These are phyloP conservation scores for Colletotrichum filicis DNA, from an alignment of 2,329 filamentous ascomycete genomes.

Conservation along the genomic window DNA sequence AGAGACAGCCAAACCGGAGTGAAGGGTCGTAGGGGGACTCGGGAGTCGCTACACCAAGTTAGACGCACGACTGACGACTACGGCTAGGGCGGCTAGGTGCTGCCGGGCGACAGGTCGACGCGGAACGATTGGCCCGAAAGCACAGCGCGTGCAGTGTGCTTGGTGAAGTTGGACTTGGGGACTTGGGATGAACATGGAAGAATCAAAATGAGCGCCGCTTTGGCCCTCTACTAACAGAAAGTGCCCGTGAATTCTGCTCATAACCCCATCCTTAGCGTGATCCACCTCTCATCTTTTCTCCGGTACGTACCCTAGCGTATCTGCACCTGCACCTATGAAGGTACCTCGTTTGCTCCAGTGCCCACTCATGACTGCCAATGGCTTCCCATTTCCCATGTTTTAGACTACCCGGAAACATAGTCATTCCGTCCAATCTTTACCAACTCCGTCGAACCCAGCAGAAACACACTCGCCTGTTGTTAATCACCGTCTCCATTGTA, in stretches of 20 bases:
- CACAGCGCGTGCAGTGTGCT: not conserved
- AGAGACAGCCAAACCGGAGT: not conserved
- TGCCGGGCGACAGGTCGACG: not conserved
- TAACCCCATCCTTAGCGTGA: not conserved
- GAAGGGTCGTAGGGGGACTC: not conserved
- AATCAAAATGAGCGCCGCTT: conserved; percentile 3
- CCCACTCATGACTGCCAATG: not conserved
- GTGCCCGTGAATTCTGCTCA: not conserved
- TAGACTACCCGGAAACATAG: conserved; percentile 22
- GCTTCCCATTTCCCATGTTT: conserved; percentile 1
- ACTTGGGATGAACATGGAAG: not conserved
- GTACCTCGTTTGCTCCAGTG: not conserved
- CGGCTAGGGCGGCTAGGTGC: not conserved
- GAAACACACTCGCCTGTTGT: not conserved
- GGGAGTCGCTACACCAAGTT: not conserved
- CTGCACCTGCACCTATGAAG: not conserved
- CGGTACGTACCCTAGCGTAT: not conserved
- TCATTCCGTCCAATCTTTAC: conserved; percentile 3
- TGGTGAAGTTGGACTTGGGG: not conserved
- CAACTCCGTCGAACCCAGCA: conserved; percentile 7
- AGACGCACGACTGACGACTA: not conserved
- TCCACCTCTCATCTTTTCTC: not conserved
- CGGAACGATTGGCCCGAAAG: conserved; percentile 5
- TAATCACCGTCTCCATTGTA: not conserved
- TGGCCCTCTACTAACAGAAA: not conserved